Evolutionary conservation across 345 rosid species (phyloP), one percentile per base, ranked within the genome.

Genomic region (Lepidium africanum): DNA sequence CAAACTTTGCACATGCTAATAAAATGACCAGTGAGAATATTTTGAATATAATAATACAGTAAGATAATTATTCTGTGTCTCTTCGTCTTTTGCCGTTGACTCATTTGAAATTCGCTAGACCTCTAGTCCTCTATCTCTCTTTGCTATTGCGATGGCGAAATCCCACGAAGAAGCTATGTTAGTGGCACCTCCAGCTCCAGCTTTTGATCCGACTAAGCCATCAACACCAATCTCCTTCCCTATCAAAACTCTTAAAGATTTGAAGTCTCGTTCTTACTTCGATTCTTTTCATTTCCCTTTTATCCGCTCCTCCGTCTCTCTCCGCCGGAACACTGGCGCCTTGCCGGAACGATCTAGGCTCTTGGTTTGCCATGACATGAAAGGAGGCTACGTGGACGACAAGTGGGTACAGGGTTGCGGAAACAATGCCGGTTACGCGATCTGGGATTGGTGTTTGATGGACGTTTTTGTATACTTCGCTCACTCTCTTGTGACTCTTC

Each of bases 361-460:
- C 46, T 71, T 92, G 78, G 98, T 92, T 25, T 89, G 96, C 62
- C 98, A 92, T 48, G 98, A 89, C 60, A 67, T 89, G 87, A 62
- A 85, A 66, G 92, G 89, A 39, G 95, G 92, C 10, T 92, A 89
- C 66, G 56, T 58, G 16, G 91, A 92, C 37, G 96, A 89, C 25
- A 85, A 86, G 78, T 89, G 92, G 98, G 81, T 87, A 5, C 96
- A 92, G 70, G 96, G 98, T 13, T 92, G 96, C 41, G 54, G 12
- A 25, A 83, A 85, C 37, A 77, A 79, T 9, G 78, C 62, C 1
- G 90, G 89, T 16, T 92, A 79, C 38, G 81, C 85, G 25, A 79
- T 89, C 38, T 80, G 96, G 95, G 87, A 89, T 73, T 92, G 98
- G 96, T 76, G 87, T 72, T 81, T 89, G 85, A 86, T 92, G 74